Percentiles rank a stretch among this genome's conserved stretches.
Evolutionary conservation across 1,284 basidiomycete genomes (phyloP).

Genomic region (Apiotrichum sp.): DNA sequence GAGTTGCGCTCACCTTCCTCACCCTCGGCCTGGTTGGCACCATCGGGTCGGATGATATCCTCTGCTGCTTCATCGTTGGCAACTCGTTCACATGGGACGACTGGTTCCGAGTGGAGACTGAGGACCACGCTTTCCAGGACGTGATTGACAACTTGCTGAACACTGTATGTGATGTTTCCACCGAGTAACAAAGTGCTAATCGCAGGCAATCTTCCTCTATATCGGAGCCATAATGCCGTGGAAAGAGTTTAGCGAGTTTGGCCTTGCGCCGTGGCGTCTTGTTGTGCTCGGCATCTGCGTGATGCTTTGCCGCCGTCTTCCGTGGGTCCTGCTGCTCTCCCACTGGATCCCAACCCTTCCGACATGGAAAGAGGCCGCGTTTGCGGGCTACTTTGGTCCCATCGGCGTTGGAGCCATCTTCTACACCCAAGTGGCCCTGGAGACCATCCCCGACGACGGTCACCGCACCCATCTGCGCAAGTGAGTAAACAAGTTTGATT

Average conservation of each 20-base stretch:
- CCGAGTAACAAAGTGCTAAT: not conserved
- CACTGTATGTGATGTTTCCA: slow-evolving; percentile 20
- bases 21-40: slow-evolving; percentile 78
- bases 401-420: slow-evolving; percentile 50
- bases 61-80: slow-evolving; percentile 49
- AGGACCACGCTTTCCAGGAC: slow-evolving; percentile 54
- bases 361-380: slow-evolving; percentile 41
- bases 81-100: slow-evolving; percentile 47
- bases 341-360: slow-evolving; percentile 38
- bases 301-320: slow-evolving; percentile 60
- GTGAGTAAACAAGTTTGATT: slow-evolving; percentile 1
- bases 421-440: slow-evolving; percentile 51
- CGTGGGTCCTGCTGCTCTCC: slow-evolving; percentile 16
- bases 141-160: slow-evolving; percentile 54
- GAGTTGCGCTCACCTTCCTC: slow-evolving; percentile 50
- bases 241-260: slow-evolving; percentile 40
- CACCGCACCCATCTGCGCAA: slow-evolving; percentile 41
- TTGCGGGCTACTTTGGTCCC: slow-evolving; percentile 46
- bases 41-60: slow-evolving; percentile 83
- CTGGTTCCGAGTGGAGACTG: slow-evolving; percentile 50
- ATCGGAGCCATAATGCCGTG: slow-evolving; percentile 90
- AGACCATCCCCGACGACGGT: slow-evolving; percentile 47
- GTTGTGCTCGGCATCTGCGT: slow-evolving; percentile 72
- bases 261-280: slow-evolving; percentile 71
- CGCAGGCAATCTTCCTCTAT: slow-evolving; percentile 62